A percentile compares a stretch with the other conserved stretches of the same genome.
Evolutionary conservation across 1,139 yeast species (phyloP).

Genomic region (Casaregolazyma lundiana): DNA sequence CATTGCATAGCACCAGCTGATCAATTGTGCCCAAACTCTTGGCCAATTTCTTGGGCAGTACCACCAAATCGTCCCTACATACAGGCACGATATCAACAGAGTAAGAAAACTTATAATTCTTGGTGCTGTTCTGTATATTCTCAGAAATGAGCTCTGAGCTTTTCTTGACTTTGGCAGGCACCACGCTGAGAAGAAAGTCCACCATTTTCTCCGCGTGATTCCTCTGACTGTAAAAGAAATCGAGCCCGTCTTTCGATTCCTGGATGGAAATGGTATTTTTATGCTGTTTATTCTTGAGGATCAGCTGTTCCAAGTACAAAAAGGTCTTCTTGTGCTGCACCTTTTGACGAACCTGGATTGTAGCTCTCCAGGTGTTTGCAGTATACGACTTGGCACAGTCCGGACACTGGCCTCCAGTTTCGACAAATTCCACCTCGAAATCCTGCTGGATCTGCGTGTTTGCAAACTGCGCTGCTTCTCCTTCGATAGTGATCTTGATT

Average conservation of each 20-base stretch:
- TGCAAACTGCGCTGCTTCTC: slow-evolving; percentile 72
- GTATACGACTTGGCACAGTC: slow-evolving; percentile 98
- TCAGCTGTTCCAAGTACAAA: slow-evolving; percentile 89
- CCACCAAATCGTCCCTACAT: slow-evolving; percentile 93
- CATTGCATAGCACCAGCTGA: slow-evolving; percentile 61
- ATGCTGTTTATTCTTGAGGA: slow-evolving; percentile 88
- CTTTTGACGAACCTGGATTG: slow-evolving; percentile 95
- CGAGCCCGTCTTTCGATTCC: slow-evolving; percentile 91
- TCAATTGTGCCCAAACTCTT: slow-evolving; percentile 70
- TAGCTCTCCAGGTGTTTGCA: slow-evolving; percentile 97
- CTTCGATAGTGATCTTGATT: slow-evolving; percentile 88
- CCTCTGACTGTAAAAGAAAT: slow-evolving; percentile 82
- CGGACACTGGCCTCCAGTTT: slow-evolving; percentile 93
- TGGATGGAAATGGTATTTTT: slow-evolving; percentile 88
- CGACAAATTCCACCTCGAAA: slow-evolving; percentile 93
- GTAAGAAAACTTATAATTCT: slow-evolving; percentile 83
- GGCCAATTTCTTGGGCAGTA: slow-evolving; percentile 83
- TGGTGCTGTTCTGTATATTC: slow-evolving; percentile 85
- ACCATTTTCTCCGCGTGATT: slow-evolving; percentile 92
- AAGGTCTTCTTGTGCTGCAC: slow-evolving; percentile 97
- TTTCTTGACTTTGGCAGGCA: slow-evolving; percentile 74
- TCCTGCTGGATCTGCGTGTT: slow-evolving; percentile 91
- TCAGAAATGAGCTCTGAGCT: slow-evolving; percentile 88
- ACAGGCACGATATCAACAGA: slow-evolving; percentile 94
- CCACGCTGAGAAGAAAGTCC: slow-evolving; percentile 79